phyloP scores from a whole-genome alignment of 2,329 filamentous ascomycete genomes.

The Aspergillus tamarii region DNA sequence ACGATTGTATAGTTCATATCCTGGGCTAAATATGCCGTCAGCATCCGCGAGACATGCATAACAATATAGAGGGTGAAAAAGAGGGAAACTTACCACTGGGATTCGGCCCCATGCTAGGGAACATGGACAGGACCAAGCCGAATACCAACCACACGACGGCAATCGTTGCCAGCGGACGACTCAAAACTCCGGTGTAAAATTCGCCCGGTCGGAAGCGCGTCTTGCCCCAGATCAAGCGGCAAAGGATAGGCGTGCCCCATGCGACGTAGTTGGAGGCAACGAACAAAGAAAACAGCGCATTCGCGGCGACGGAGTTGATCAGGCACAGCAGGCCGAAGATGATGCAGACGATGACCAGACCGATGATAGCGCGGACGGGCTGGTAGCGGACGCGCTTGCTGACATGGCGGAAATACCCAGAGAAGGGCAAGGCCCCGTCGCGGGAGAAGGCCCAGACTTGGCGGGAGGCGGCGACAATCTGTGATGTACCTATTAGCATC shows the following conservation, averaged over 20 bases:
- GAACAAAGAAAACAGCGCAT: slow-evolving; percentile 58
- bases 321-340: slow-evolving; percentile 62
- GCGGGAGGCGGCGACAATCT: slow-evolving; percentile 60
- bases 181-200: slow-evolving; percentile 61
- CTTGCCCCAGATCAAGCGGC: slow-evolving; percentile 61
- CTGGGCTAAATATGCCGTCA: slow-evolving; percentile 33
- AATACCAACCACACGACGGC: slow-evolving; percentile 60
- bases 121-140: slow-evolving; percentile 62
- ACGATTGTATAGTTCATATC: slow-evolving; percentile 68
- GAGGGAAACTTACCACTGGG: slow-evolving; percentile 45
- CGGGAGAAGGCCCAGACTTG: slow-evolving; percentile 67
- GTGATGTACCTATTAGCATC: slow-evolving; percentile 2
- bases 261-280: slow-evolving; percentile 65
- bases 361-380: slow-evolving; percentile 60
- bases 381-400: slow-evolving; percentile 60
- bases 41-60: background rate
- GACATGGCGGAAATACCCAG: slow-evolving; percentile 59
- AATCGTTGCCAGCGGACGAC: slow-evolving; percentile 56
- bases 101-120: slow-evolving; percentile 59
- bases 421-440: slow-evolving; percentile 65
- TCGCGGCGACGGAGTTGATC: slow-evolving; percentile 60
- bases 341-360: slow-evolving; percentile 54
- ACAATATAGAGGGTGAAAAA: slow-evolving; percentile 8
- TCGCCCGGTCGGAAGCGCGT: slow-evolving; percentile 61
- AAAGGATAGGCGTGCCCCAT: slow-evolving; percentile 63